Conservation (phyloP, 1,284 basidiomycete genomes). For the Gymnopus androsaceus region DNA sequence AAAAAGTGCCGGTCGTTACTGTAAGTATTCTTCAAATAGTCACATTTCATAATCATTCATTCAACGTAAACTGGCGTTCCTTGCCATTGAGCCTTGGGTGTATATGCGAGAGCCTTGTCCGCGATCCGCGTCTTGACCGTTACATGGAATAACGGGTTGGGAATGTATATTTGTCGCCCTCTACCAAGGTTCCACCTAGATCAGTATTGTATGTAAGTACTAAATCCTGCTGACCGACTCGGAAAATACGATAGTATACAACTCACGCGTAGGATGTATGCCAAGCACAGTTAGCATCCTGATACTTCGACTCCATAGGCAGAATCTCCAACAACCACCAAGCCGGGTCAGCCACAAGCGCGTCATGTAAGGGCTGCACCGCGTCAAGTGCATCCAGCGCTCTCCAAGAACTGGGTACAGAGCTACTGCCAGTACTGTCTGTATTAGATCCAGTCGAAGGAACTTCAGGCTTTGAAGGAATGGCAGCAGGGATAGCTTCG, state of each 20-base stretch:
- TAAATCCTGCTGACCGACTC: too few species aligned
- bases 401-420: neutral
- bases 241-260: neutral
- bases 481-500: neutral
- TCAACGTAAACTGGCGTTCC: conserved; percentile 17
- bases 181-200: conserved; percentile 15
- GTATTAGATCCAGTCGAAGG: neutral
- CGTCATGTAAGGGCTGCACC: conserved; percentile 40
- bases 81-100: conserved; percentile 17
- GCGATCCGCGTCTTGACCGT: conserved; percentile 15
- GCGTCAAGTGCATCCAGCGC: conserved; percentile 35
- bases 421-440: neutral
- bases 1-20: neutral
- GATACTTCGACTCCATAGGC: conserved; percentile 43
- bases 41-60: neutral
- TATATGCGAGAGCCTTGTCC: conserved; percentile 10
- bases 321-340: conserved; percentile 55
- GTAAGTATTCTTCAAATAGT: neutral
- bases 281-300: conserved; percentile 43
- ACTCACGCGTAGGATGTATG: conserved; percentile 39
- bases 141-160: conserved; percentile 16
- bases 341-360: conserved; percentile 34
- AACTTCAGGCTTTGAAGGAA: neutral
- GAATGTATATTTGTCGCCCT: conserved; percentile 13
- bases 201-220: neutral